Conservation (phyloP, 306 rosid species). For the Rosa multiflora region DNA sequence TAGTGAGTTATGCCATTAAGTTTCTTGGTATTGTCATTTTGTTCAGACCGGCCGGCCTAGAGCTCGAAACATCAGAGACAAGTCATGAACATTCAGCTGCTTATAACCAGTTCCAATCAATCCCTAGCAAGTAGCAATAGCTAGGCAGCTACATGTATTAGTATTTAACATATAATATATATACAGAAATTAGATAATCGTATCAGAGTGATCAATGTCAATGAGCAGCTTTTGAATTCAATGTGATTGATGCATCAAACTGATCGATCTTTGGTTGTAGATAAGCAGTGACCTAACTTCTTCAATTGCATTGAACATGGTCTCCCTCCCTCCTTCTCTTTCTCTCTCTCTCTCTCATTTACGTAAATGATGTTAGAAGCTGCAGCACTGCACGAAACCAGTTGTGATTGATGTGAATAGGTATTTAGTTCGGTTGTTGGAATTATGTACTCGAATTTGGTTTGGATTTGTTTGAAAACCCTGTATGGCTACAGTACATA, state of each 20-base stretch:
- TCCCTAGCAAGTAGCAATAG: neutral
- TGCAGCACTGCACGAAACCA: slow-evolving; percentile 11
- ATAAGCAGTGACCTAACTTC: slow-evolving; percentile 1
- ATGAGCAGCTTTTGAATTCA: neutral
- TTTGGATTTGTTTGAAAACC: slow-evolving; percentile 16
- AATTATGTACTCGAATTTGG: neutral
- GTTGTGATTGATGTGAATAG: slow-evolving; percentile 7
- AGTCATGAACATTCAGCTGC: slow-evolving; percentile 2
- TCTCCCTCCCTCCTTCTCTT: neutral
- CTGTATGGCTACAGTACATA: neutral
- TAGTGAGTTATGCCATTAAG: neutral
- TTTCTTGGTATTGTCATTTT: neutral
- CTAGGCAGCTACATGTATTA: neutral
- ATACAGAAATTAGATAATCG: neutral
- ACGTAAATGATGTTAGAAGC: neutral
- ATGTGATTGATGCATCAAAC: neutral
- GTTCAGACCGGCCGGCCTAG: neutral
- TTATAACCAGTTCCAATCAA: neutral
- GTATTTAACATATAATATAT: neutral
- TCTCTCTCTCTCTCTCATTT: neutral
- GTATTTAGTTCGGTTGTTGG: slow-evolving; percentile 18
- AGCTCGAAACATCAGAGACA: slow-evolving; percentile 1
- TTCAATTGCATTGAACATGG: neutral
- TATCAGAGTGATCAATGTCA: neutral
- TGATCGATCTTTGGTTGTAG: neutral